Base-by-base conservation (phyloP, 768 basidiomycete species). In the Cyathus striatus region DNA sequence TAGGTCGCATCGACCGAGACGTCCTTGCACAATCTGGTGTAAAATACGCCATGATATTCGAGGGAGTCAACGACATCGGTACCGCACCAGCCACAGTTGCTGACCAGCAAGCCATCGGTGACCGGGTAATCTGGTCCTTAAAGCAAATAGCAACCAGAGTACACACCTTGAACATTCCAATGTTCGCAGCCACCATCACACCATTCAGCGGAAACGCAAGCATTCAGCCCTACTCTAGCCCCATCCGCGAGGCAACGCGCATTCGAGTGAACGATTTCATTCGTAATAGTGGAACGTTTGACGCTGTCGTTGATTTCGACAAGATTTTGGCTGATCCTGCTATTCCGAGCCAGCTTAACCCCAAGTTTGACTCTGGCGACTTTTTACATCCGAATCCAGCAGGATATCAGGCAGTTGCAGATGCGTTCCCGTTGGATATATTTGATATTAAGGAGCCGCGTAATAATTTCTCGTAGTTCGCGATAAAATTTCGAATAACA, bases 11-110 rank as follows among this genome's bases (percentile, higher is more conserved):
- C 58, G 73, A 76, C 47, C 62, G 76, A 6, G 76, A 76, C 53
- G 73, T 74, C 23, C 64, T 78, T 34, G 49, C 72, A 5, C 73
- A 74, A 25, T 56, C 69, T 21, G 67, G 69, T n/a, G 64, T 73
- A 36, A 59, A 58, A 30, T 75, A 62, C 55, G 69, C 63, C 23
- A 69, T 76, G 63, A 66, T 78, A 50, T 75, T 74, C 55, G 72
- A 73, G 50, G 75, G 75, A 40, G 72, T 75, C 20, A 78, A 76
- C 64, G 76, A 76, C 62, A 73, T 76, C 41, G 75, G 74, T 3
- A 61, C 59, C 4, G 69, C 67, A 4, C 49, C 48, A 6, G 50
- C 69, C 23, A 61, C 59, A n/a, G 38, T 53, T 1, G 59, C 49
- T 6, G 59, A 58, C 12, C 72, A 76, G 57, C 45, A 57, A 32